A percentile compares a stretch with the other conserved stretches of the same genome.
These are phyloP conservation scores for Leishmania major DNA, from an alignment of 208 protist species.

Conservation along the genomic window DNA sequence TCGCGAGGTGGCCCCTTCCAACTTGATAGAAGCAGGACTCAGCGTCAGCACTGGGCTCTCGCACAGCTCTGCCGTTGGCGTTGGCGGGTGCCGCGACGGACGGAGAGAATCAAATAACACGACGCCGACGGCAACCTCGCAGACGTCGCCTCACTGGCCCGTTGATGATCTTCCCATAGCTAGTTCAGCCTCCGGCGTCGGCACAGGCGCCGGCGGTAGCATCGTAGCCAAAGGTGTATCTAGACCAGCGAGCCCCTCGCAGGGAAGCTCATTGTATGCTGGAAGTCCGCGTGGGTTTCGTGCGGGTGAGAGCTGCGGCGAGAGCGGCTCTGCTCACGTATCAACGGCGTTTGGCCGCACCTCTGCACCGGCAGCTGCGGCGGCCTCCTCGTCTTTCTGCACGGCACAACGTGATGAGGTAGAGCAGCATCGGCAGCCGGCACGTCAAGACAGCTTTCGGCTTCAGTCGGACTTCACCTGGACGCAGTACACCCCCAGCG, in stretches of 20 bases:
- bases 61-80: neutral
- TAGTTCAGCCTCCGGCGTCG: neutral
- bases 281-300: constrained; percentile 8
- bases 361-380: neutral
- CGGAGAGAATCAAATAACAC: neutral
- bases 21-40: neutral
- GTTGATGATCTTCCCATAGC: constrained; percentile 1
- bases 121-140: neutral
- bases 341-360: neutral
- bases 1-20: neutral
- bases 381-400: neutral
- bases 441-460: constrained; percentile 25
- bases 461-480: constrained; percentile 27
- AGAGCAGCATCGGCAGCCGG: neutral
- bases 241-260: constrained; percentile 6
- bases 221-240: neutral
- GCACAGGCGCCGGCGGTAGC: neutral
- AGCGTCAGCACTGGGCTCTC: constrained; percentile 9
- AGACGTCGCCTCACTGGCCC: neutral
- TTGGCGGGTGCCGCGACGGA: neutral
- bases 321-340: constrained; percentile 2
- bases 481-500: constrained; percentile 34
- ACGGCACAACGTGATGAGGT: neutral
- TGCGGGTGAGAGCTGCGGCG: neutral
- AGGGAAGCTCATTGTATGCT: constrained; percentile 6